Conservation (phyloP, 2,329 filamentous ascomycete species). For the Fusarium cyanostomum region DNA sequence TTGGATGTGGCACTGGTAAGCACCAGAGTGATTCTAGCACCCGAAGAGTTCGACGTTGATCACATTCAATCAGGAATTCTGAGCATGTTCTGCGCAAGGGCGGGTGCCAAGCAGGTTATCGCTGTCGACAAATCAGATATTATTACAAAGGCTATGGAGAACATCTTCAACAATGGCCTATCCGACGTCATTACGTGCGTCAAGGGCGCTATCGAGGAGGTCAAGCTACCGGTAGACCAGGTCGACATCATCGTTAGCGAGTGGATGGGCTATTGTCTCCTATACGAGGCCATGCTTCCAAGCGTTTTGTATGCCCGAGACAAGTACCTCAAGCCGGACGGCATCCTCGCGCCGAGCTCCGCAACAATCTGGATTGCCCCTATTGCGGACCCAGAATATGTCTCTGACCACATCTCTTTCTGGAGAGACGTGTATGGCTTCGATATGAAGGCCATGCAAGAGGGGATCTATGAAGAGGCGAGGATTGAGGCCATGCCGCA, state of each 20-base stretch:
- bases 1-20: slow-evolving; percentile 80
- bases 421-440: slow-evolving; percentile 96
- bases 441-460: slow-evolving; percentile 90
- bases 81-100: slow-evolving; percentile 93
- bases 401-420: slow-evolving; percentile 81
- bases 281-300: slow-evolving; percentile 96
- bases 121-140: slow-evolving; percentile 94
- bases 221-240: slow-evolving; percentile 76
- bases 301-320: slow-evolving; percentile 90
- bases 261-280: slow-evolving; percentile 96
- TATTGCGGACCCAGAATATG: slow-evolving; percentile 78
- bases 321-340: slow-evolving; percentile 80
- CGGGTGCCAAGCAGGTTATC: slow-evolving; percentile 85
- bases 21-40: slow-evolving; percentile 17
- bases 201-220: slow-evolving; percentile 88
- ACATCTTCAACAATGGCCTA: slow-evolving; percentile 83
- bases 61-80: slow-evolving; percentile 70
- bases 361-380: slow-evolving; percentile 85
- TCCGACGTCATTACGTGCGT: slow-evolving; percentile 79
- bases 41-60: background rate
- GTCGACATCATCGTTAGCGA: slow-evolving; percentile 97
- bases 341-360: slow-evolving; percentile 87
- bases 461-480: slow-evolving; percentile 83
- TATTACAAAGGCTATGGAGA: slow-evolving; percentile 85
- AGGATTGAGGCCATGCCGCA: slow-evolving; percentile 77